Evolutionary conservation across 345 rosid genomes (phyloP), one percentile per base, ranked within the genome.

Genomic region (Euphorbia lathyris): DNA sequence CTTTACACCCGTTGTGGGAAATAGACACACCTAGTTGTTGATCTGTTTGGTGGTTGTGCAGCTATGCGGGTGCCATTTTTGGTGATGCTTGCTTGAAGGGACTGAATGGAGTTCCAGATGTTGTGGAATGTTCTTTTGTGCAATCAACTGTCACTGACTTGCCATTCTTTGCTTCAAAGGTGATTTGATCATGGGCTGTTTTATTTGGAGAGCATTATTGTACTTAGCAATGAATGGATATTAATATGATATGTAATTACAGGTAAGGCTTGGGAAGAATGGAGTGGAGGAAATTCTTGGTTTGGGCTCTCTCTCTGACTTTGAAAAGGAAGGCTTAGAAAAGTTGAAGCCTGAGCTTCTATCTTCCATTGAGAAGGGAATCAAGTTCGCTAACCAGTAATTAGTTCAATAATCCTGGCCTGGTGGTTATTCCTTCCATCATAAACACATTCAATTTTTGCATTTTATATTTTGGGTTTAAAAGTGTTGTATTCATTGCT

Each of bases 81-180:
- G 97, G 92, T 23, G 96, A 92, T 81, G 88, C 97, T 20, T 88
- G 96, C 85, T 83, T 88, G 64, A 87, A 86, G 82, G 96, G 92
- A 25, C 88, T 92, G 56, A 90, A 90, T 72, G 94, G 92, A 20
- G 92, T 88, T 73, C 94, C 92, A 12, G 83, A 90, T 66, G 87
- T 90, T 6, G 82, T 92, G 32, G 91, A 92, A 73, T 90, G 92
- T 74, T 79, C 98, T 32, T 92, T 73, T 45, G 94, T 92, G 42
- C 94, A 88, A 68, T 92, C 96, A 63, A 83, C 73, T 47, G 74
- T 92, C 67, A 87, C 96, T 4, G 94, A 90, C 26, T 85, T 86
- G 71, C 94, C 96, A 3, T 92, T 86, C 85, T 90, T 92, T 75
- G 92, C 97, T 58, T 92, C 96, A 8, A 88, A 83, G 92, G 91